Conservation (phyloP, 2,329 filamentous ascomycete genomes). For the Penicillium verrucosum region DNA sequence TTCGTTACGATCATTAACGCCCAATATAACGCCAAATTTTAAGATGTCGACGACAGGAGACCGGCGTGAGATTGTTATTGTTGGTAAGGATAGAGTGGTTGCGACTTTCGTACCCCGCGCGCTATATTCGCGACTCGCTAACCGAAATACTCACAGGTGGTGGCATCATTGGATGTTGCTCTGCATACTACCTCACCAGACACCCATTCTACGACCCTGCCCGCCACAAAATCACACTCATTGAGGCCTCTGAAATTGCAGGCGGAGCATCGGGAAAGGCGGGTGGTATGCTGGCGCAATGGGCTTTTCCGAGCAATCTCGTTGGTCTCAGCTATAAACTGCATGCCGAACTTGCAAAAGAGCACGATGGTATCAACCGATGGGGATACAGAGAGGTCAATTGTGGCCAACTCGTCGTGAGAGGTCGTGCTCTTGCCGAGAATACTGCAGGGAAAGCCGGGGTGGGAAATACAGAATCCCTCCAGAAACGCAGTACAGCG, state of each 20-base stretch:
- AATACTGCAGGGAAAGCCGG: constrained; percentile 33
- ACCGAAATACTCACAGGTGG: constrained; percentile 58
- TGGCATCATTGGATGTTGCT: constrained; percentile 88
- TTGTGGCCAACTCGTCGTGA: constrained; percentile 64
- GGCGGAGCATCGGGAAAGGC: constrained; percentile 94
- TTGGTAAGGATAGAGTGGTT: constrained; percentile 31
- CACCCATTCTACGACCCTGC: constrained; percentile 75
- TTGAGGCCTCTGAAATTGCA: constrained; percentile 82
- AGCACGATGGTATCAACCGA: constrained; percentile 70
- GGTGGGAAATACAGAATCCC: constrained; percentile 44
- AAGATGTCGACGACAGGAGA: constrained; percentile 32
- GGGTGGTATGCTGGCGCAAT: constrained; percentile 81
- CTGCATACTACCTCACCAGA: constrained; percentile 85
- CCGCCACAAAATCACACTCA: constrained; percentile 74
- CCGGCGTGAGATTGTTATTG: constrained; percentile 40
- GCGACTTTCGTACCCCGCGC: constrained; percentile 24
- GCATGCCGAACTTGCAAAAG: constrained; percentile 77
- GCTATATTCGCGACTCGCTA: constrained; percentile 1
- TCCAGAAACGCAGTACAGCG: constrained; percentile 55
- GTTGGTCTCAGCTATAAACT: constrained; percentile 82
- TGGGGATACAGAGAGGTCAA: constrained; percentile 85
- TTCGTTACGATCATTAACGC: constrained; percentile 16
- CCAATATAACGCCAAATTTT: constrained; percentile 16
- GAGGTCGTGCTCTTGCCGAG: constrained; percentile 42
- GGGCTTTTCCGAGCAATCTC: constrained; percentile 83